Conservation (phyloP, 176 grass and related monocot genomes). For the Cenchrus purpureus region DNA sequence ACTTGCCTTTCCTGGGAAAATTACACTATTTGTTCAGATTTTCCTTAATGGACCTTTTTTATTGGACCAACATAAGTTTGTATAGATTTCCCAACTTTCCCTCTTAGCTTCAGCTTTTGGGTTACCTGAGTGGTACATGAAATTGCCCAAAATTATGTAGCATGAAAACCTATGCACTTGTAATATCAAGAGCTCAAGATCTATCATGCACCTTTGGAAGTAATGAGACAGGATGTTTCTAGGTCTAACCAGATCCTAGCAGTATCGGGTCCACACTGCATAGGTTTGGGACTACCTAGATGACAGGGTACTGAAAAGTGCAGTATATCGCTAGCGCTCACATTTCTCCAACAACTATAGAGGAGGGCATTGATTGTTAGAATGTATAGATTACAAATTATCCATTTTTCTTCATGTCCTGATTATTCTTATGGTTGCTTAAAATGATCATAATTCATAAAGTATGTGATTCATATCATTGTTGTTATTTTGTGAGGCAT, state of each 20-base stretch:
- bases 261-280: conserved; percentile 8
- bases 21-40: not conserved
- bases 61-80: conserved; percentile 8
- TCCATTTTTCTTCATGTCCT: conserved; percentile 15
- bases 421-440: conserved; percentile 11
- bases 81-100: not conserved
- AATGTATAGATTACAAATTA: not conserved
- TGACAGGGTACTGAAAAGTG: conserved; percentile 23
- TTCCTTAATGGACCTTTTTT: not conserved
- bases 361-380: not conserved
- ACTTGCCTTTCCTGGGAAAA: not conserved
- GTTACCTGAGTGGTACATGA: conserved; percentile 24
- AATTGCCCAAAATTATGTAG: conserved; percentile 1
- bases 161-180: conserved; percentile 22
- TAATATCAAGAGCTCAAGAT: conserved; percentile 17
- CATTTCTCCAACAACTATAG: not conserved
- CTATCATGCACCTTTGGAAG: not conserved
- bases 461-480: not conserved
- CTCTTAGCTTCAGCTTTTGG: not conserved
- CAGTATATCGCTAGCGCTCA: not conserved
- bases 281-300: conserved; percentile 27
- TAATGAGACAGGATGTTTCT: not conserved
- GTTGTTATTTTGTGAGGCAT: not conserved
- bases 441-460: not conserved
- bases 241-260: conserved; percentile 17